Evolutionary conservation across 2,329 filamentous ascomycete genomes (phyloP), one percentile per base, ranked within the genome.

Genomic region (Calonectria multiphialidica): DNA sequence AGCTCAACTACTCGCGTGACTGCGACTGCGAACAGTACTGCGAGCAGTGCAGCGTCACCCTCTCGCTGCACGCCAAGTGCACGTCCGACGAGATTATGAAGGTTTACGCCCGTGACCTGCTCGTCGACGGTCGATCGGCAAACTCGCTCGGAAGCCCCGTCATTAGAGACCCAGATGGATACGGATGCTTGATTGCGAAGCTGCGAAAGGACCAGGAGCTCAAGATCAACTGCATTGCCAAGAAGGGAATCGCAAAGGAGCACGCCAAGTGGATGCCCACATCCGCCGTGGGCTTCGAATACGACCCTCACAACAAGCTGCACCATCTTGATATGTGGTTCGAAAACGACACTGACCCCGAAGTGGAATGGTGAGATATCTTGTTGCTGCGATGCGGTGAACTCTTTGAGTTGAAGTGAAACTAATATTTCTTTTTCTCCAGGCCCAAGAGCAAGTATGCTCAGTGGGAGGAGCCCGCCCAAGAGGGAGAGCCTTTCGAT

Each of bases 181-280:
- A 94, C 70, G 97, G 97, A 1, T 91, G 93, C 53, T 88, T 98
- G 77, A 96, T 99, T 76, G 94, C 94, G 80, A 98, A 98, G 88
- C 87, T 99, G 81, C 90, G 96, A 71, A 93, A 93, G 81, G 95
- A 94, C 2, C 97, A 99, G 85, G 95, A 98, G 84, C 87, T 99
- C 72, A 93, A 95, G 83, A 91, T 99, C 81, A 94, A 91, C 73
- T 98, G 96, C 82, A 94, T 98, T 76, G 97, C 96, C 63, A 98
- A 98, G 89, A 98, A 98, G 89, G 97, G 97, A 1, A 98, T 98
- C 76, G 96, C 96, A 44, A 99, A 99, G 88, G 97, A 99, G 84
- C 97, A 99, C 84, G 95, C 97, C 12, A 99, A 99, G 85, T 99
- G 97, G 97, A 94, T 95, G 80, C 96, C 97, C 2, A 96, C 94